A percentile compares a stretch with the other conserved stretches of the same genome.
Evolutionary conservation across 192 early-diverging fungal genomes (phyloP).

Genomic region (Coemansia sp.): DNA sequence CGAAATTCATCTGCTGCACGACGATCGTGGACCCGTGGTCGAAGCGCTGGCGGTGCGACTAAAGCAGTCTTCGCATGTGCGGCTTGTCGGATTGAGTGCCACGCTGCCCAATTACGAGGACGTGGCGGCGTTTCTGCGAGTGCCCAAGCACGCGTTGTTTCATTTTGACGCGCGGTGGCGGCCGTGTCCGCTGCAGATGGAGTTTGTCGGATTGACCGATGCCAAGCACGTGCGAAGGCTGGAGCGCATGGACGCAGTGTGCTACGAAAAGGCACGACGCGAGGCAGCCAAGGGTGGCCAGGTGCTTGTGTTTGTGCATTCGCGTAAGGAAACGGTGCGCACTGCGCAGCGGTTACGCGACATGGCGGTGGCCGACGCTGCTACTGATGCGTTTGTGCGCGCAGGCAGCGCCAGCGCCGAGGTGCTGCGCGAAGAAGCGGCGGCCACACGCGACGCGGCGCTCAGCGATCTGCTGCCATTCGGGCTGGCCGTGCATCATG

Average conservation of each 20-base stretch:
- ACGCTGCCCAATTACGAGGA: constrained; percentile 98
- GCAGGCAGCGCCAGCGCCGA: constrained; percentile 70
- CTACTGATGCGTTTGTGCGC: constrained; percentile 76
- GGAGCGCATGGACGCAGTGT: constrained; percentile 93
- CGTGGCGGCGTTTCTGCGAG: constrained; percentile 88
- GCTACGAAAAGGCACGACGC: constrained; percentile 80
- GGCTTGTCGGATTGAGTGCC: constrained; percentile 94
- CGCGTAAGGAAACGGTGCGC: constrained; percentile 97
- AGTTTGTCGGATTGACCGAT: constrained; percentile 90
- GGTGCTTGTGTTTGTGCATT: constrained; percentile 99
- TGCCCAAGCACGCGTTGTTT: constrained; percentile 88
- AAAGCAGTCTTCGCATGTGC: constrained; percentile 89
- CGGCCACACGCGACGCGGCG: constrained; percentile 76
- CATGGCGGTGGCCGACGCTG: constrained; percentile 71
- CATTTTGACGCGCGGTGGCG: constrained; percentile 95
- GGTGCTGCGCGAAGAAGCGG: constrained; percentile 69
- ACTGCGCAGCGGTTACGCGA: constrained; percentile 81
- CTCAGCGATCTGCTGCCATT: constrained; percentile 78
- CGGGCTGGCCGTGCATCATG: constrained; percentile 96
- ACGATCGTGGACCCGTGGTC: constrained; percentile 94
- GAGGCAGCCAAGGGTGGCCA: constrained; percentile 86
- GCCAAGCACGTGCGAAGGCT: constrained; percentile 77
- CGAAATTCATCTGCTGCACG: constrained; percentile 97
- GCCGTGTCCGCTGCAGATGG: constrained; percentile 93
- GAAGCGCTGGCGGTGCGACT: constrained; percentile 95